Conservation (phyloP, 2,329 filamentous ascomycete genomes). For the Thelonectria rubi region DNA sequence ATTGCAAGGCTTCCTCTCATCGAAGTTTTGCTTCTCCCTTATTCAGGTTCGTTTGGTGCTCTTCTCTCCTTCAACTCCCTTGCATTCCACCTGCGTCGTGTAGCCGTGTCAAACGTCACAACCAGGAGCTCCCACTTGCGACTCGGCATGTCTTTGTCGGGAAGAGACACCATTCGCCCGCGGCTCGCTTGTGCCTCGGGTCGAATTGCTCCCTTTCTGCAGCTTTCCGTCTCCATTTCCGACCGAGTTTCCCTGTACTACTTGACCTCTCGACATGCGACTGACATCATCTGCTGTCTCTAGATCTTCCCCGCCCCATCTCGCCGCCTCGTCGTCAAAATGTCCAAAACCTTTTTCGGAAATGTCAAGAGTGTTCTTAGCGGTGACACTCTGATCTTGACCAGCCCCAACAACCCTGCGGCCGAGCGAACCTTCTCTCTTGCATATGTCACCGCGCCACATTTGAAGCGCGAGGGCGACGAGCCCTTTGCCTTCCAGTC, state of each 20-base stretch:
- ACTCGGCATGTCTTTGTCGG: slow-evolving; percentile 8
- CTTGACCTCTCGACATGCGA: neutral
- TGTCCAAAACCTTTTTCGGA: slow-evolving; percentile 67
- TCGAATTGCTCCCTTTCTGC: neutral
- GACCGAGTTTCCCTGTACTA: neutral
- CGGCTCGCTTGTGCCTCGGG: slow-evolving; percentile 1
- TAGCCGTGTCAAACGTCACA: slow-evolving; percentile 33
- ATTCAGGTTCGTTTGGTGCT: slow-evolving; percentile 37
- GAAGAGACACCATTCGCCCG: neutral
- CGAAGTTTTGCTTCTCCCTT: slow-evolving; percentile 14
- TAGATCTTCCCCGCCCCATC: slow-evolving; percentile 36
- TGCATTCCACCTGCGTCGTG: slow-evolving; percentile 8
- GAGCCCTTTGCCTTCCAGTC: slow-evolving; percentile 95
- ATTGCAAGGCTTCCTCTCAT: slow-evolving; percentile 33
- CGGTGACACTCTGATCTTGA: slow-evolving; percentile 89
- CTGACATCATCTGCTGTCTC: slow-evolving; percentile 27
- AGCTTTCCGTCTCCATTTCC: neutral
- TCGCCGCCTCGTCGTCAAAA: slow-evolving; percentile 44
- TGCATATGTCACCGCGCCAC: slow-evolving; percentile 90
- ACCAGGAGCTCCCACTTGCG: slow-evolving; percentile 28
- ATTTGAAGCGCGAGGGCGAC: slow-evolving; percentile 87
- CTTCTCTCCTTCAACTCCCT: neutral
- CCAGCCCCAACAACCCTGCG: slow-evolving; percentile 80
- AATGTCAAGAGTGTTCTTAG: slow-evolving; percentile 94
- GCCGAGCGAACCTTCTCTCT: slow-evolving; percentile 89